Evolutionary conservation across 2,329 filamentous ascomycete species (phyloP), one percentile per base, ranked within the genome.

Genomic region (Ophiostoma quercus): DNA sequence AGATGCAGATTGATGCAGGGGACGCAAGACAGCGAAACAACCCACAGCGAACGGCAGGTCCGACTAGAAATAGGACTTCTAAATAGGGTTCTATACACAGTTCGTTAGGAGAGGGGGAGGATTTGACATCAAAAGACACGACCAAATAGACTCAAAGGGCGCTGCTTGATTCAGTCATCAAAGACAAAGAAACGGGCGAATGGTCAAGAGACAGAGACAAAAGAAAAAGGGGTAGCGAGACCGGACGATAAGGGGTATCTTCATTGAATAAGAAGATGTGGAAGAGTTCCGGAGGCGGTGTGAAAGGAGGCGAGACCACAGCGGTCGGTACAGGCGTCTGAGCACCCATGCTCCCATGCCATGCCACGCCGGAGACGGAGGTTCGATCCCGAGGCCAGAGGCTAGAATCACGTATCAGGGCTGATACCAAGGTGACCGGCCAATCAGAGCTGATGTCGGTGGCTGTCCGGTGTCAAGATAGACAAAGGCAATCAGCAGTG

Each of bases 291-390:
- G 12, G 51, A 4, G 22, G 51, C 51, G 51, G 51, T 57, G 51
- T 25, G 22, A 8, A 57, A n/a, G 22, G 51, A 22, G n/a, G 22
- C 51, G 25, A 25, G 51, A 57, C 51, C 9, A 25, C n/a, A 11
- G 25, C 51, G 43, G 43, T 47, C 16, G 43, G 43, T n/a, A 47
- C 16, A 47, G 19, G 43, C 16, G 16, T 19, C 43, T 47, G 22
- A 57, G 51, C n/a, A 25, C 51, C n/a, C n/a, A 25, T 25, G 51
- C 51, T 19, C 43, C 41, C 51, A 25, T 57, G 22, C 51, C 22
- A 57, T 57, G 51, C 51, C 22, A 25, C 22, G 51, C 51, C 51
- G 51, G 51, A 57, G 51, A 57, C 51, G 51, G 51, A 57, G 51
- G 4, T 25, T 57, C 3, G 51, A 57, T 29, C 51, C 51, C 51